phyloP scores from a whole-genome alignment of 2,329 filamentous ascomycete genomes.

The Penicillium sp. region DNA sequence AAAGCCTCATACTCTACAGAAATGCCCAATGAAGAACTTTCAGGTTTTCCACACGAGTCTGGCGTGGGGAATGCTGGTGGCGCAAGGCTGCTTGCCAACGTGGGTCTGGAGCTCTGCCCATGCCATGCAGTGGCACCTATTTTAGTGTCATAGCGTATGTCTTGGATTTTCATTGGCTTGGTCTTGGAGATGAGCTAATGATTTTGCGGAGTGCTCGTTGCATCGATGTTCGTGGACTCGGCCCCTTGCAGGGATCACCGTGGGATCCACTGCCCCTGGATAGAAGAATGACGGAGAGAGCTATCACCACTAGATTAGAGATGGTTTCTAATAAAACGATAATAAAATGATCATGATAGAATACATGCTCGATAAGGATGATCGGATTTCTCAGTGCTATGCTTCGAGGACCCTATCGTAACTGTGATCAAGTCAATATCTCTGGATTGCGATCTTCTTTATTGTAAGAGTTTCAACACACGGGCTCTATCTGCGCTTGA shows the following conservation, averaged over 20 bases:
- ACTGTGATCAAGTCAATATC: neutral
- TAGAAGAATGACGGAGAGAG: neutral
- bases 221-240: neutral
- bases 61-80: neutral
- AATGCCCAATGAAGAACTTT: neutral
- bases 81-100: neutral
- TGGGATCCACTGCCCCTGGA: neutral
- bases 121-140: neutral
- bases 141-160: neutral
- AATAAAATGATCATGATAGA: neutral
- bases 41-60: neutral
- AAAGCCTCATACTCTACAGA: neutral
- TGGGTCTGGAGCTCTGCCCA: neutral
- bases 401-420: too few species aligned
- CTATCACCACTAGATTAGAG: neutral
- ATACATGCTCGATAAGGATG: too few species aligned
- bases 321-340: neutral
- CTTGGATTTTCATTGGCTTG: neutral
- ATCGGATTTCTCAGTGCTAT: too few species aligned
- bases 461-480: neutral
- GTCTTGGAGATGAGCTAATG: neutral
- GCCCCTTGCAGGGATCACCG: slow-evolving; percentile 3
- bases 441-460: too few species aligned
- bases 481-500: neutral
- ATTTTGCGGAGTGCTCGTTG: neutral